Conservation (phyloP, 495 filamentous ascomycete species). For the Aspergillus hancockii region DNA sequence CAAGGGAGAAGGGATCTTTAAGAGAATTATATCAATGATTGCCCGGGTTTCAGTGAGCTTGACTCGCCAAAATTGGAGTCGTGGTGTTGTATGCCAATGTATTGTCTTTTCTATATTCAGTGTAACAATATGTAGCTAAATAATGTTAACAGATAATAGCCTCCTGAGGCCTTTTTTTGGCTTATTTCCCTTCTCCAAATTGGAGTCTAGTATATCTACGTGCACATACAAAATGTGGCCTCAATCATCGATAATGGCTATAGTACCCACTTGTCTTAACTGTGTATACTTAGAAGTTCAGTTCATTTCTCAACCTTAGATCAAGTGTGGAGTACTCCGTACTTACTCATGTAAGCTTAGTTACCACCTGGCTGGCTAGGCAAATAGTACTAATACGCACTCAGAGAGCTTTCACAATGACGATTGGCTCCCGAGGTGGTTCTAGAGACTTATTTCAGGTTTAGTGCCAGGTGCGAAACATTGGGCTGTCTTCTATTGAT, state of each 20-base stretch:
- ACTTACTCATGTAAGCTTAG: no score
- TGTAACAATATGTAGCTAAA: neutral
- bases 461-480: slow-evolving; percentile 1
- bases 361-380: neutral
- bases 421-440: neutral
- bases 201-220: no score
- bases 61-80: neutral
- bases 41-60: neutral
- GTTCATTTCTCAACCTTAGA: no score
- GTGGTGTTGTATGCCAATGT: neutral
- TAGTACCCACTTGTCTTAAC: no score
- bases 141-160: neutral
- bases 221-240: no score
- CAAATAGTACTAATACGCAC: no score
- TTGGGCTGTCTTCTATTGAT: neutral
- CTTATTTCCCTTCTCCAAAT: neutral
- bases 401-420: neutral
- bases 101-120: no score
- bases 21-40: neutral
- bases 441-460: neutral
- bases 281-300: no score
- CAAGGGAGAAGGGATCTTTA: neutral
- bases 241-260: no score
- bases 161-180: neutral
- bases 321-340: no score